Evolutionary conservation across 257 asterid species (phyloP).

Genomic region (Solanum medicagineum): DNA sequence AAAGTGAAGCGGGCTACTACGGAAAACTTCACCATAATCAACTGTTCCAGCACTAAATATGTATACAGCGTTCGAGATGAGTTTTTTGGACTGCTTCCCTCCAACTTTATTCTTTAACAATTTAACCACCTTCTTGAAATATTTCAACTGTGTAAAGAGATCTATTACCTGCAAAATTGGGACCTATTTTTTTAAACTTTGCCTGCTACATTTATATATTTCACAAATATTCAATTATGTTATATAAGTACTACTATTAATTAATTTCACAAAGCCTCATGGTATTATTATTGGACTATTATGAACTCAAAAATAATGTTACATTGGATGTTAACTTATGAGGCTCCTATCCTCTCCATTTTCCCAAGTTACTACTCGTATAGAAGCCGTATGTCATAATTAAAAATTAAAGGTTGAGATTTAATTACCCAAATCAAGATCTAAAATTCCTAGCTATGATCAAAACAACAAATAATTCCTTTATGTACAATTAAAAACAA

Average conservation of each 20-base stretch:
- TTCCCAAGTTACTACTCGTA: no score
- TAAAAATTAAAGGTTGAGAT: no score
- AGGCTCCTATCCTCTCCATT: no score
- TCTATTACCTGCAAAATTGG: slow-evolving; percentile 2
- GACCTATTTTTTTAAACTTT: neutral
- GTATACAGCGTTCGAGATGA: slow-evolving; percentile 14
- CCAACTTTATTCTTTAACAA: slow-evolving; percentile 3
- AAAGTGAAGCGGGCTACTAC: neutral
- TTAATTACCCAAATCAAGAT: no score
- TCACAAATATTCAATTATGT: neutral
- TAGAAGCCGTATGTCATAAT: no score
- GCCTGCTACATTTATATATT: neutral
- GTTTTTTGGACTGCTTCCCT: neutral
- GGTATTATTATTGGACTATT: neutral
- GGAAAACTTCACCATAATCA: neutral
- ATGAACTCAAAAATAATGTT: neutral
- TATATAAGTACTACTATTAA: neutral
- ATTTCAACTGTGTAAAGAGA: slow-evolving; percentile 5
- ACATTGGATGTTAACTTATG: neutral
- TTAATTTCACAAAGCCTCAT: neutral
- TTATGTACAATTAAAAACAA: no score
- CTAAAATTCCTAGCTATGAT: no score
- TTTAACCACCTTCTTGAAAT: slow-evolving; percentile 9
- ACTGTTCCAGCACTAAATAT: slow-evolving; percentile 11
- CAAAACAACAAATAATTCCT: no score